Evolutionary conservation across 805 yeast genomes (phyloP), one percentile per base, ranked within the genome.

Genomic region (Starmera pachycereana): DNA sequence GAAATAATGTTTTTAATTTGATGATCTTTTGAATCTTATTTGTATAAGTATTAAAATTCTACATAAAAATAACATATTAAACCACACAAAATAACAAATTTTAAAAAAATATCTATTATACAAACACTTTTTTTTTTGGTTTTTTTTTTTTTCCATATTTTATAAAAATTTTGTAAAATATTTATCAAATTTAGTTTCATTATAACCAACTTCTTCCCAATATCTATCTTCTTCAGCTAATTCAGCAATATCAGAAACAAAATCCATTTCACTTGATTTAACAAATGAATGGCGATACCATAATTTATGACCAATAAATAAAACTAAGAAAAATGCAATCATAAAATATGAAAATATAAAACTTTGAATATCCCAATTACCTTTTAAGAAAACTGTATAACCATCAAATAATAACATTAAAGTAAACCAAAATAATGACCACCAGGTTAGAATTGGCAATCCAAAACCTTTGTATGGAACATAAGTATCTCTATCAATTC

Each of bases 311-410:
- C 56, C 51, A 6, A 63, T 13, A 35, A 53, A 69, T 8, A 65
- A 53, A 7, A 43, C 52, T 25, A 69, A 49, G 32, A 58, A 62
- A 33, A 68, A 48, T 36, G 77, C 75, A 29, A 78, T 63, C 78
- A 77, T 76, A 45, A 79, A 63, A 50, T 79, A 79, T 45, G 68
- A 68, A 56, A 68, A 75, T 47, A 77, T 64, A 58, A 79, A 79
- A 5, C 63, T 53, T 39, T 73, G 64, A 18, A 68, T 67, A n/a
- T 63, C 51, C 78, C 81, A 78, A 39, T 53, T 48, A 11, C 77
- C 81, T 12, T 76, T 75, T 34, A 75, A 46, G 58, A 80, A 78
- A 4, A 71, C 74, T 7, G 67, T 57, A 57, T 75, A 79, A 8
- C 85, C 85, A 37, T 66, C 66, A 32, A 71, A 55, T 53, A 67